Evolutionary conservation across 306 rosid genomes (phyloP).

Genomic region (Alnus glutinosa): DNA sequence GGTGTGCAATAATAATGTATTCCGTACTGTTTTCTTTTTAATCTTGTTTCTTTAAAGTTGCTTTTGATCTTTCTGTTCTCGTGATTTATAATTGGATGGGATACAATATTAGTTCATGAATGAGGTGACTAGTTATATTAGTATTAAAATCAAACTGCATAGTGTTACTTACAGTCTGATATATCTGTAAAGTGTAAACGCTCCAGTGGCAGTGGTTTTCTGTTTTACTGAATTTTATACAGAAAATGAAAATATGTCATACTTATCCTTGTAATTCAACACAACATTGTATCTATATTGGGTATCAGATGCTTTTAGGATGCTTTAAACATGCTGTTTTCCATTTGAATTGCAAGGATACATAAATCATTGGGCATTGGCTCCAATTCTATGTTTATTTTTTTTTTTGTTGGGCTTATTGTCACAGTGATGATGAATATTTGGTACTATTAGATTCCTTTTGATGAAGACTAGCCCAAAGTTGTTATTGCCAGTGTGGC

Average conservation of each 20-base stretch:
- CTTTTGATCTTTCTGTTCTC: neutral
- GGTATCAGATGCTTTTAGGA: neutral
- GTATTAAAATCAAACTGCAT: neutral
- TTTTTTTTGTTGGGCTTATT: too few species aligned
- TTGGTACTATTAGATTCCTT: too few species aligned
- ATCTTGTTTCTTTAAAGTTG: neutral
- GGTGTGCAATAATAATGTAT: slow-evolving; percentile 33
- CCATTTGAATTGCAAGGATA: too few species aligned
- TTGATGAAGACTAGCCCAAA: too few species aligned
- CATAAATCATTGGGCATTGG: too few species aligned
- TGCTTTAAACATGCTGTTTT: neutral
- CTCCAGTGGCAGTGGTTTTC: neutral
- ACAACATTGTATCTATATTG: neutral
- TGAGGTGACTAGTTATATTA: neutral
- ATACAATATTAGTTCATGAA: neutral
- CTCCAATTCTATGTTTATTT: too few species aligned
- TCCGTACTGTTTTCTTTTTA: neutral
- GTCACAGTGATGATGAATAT: too few species aligned
- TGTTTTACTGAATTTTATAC: neutral
- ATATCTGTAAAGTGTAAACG: neutral
- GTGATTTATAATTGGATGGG: neutral
- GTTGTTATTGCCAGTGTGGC: too few species aligned
- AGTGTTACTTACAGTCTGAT: neutral
- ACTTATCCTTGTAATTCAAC: neutral
- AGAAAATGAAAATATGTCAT: neutral